These are phyloP conservation scores for Miscanthus lutarioriparius DNA, from an alignment of 176 grass and related monocot genomes.

Conservation along the genomic window DNA sequence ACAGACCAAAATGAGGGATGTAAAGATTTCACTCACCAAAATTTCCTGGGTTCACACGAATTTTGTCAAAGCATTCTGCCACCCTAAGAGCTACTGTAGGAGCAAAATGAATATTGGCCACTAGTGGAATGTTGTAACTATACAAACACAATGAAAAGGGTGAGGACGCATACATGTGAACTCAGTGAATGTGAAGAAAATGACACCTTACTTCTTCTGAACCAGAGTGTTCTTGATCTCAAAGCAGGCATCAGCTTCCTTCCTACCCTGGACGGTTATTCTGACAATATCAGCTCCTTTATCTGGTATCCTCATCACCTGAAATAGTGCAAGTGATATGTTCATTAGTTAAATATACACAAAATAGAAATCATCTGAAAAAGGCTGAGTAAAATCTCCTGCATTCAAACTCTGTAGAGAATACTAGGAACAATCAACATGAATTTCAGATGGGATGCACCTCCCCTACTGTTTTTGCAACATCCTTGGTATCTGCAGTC, in stretches of 20 bases:
- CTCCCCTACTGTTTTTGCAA: slow-evolving; percentile 89
- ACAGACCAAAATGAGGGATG: slow-evolving; percentile 23
- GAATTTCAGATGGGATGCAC: slow-evolving; percentile 38
- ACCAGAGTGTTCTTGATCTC: slow-evolving; percentile 94
- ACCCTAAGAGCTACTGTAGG: slow-evolving; percentile 87
- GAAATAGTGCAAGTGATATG: slow-evolving; percentile 1
- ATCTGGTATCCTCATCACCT: slow-evolving; percentile 99
- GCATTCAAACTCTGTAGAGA: neutral
- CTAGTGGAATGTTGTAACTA: slow-evolving; percentile 95
- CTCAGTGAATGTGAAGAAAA: slow-evolving; percentile 19
- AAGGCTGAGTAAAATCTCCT: neutral
- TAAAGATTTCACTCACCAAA: slow-evolving; percentile 60
- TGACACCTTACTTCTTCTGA: slow-evolving; percentile 88
- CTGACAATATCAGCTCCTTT: slow-evolving; percentile 93
- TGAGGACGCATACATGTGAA: slow-evolving; percentile 19
- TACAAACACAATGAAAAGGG: slow-evolving; percentile 17
- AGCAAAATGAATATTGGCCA: slow-evolving; percentile 99
- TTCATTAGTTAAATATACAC: neutral
- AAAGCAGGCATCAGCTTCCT: slow-evolving; percentile 96
- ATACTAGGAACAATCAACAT: neutral
- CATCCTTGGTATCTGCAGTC: slow-evolving; percentile 95
- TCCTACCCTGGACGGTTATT: slow-evolving; percentile 98
- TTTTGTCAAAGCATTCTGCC: slow-evolving; percentile 98
- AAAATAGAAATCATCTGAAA: slow-evolving; percentile 14
- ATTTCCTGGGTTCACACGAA: slow-evolving; percentile 99